phyloP scores from a whole-genome alignment of 345 rosid species.

The Eucalyptus albens region DNA sequence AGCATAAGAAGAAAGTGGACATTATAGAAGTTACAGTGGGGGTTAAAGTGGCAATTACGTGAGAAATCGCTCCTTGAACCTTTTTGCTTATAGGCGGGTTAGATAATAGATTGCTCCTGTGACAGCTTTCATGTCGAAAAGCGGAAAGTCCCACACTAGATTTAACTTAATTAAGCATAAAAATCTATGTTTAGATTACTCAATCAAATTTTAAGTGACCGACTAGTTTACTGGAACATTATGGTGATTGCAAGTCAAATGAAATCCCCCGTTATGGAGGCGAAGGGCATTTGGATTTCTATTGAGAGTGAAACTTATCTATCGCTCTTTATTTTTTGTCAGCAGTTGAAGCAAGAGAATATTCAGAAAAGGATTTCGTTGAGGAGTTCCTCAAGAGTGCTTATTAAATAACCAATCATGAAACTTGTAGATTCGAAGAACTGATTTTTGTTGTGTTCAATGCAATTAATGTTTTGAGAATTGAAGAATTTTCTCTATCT shows the following conservation, averaged over 20 bases:
- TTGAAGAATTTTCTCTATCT: neutral
- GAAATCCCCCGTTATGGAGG: neutral
- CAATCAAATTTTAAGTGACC: neutral
- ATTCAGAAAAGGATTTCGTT: neutral
- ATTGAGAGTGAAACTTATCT: neutral
- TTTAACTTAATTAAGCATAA: neutral
- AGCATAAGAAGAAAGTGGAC: neutral
- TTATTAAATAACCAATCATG: neutral
- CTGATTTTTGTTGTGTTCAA: neutral
- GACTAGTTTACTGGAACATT: neutral
- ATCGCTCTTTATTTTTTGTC: neutral
- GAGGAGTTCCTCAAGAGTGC: neutral
- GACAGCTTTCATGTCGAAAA: neutral
- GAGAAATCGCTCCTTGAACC: neutral
- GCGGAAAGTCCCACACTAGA: neutral
- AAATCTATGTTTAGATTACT: neutral
- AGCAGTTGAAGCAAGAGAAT: neutral
- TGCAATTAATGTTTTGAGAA: neutral
- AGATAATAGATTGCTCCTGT: neutral
- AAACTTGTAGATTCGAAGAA: neutral
- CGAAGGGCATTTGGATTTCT: neutral
- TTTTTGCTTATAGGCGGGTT: rapidly evolving
- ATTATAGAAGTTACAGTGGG: neutral
- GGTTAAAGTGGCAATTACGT: neutral
- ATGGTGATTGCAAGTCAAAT: neutral